Base-by-base conservation (phyloP, 73 alveolate species). In the Effrenium voratum region DNA sequence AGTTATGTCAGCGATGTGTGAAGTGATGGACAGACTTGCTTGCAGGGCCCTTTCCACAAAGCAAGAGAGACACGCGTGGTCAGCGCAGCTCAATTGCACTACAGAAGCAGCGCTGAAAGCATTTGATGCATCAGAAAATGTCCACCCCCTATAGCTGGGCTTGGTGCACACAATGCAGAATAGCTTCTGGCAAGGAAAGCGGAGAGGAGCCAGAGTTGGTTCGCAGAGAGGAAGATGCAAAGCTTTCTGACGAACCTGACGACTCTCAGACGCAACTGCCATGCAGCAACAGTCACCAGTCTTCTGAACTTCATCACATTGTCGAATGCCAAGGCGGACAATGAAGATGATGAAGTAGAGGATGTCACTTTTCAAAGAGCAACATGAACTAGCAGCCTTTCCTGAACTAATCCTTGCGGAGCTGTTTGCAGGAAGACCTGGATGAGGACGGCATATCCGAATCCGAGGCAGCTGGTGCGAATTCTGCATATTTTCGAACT, bases 231-330 rank as follows among this genome's bases (percentile, higher is more conserved):
- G 84, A 66, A 32, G 84, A 28, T 10, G 85, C 50, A 36, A 87
- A 87, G 84, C 50, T 87, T 32, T 63, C 95, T n/a, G 95, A 87
- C n/a, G 50, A 22, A 63, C 93, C 93, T n/a, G 95, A 87, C 50
- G 95, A 87, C n/a, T 2, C 94, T 30, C 26, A 45, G 47, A 59
- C 12, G 87, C 87, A 76, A 76, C 72, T 30, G 72, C n/a, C 28
- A 30, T 22, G 72, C 72, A 57, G 28, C 72, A 30, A 57, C n/a
- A 57, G 28, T 44, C 43, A 32, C 22, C 3, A 43, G 5, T 41
- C 15, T 50, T 38, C 83, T 40, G 34, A 46, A 28, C 32, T 52
- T 15, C 49, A 34, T 4, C 32, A 73, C n/a, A 57, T 22, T 30
- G 28, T 57, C 3, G 72, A 57, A 22, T 57, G n/a, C n/a, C n/a